phyloP scores from a whole-genome alignment of 805 yeast species.

The Myxozyma sirexii region DNA sequence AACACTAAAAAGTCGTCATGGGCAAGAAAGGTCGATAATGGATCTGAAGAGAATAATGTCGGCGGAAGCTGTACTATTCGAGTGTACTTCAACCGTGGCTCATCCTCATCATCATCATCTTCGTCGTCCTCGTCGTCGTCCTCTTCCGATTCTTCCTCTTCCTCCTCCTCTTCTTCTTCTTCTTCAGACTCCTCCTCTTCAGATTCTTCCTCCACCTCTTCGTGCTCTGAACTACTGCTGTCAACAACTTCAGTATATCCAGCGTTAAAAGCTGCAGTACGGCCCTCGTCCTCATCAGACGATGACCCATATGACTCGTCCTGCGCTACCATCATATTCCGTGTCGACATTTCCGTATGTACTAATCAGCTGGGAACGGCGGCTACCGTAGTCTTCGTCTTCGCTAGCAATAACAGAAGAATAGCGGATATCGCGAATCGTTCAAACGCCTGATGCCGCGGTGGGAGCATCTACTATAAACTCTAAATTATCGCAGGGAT shows the following conservation, averaged over 20 bases:
- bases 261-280: slow-evolving; percentile 21
- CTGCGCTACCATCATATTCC: slow-evolving; percentile 11
- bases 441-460: background rate
- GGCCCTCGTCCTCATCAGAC: slow-evolving; percentile 28
- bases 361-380: too few species aligned
- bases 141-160: slow-evolving; percentile 34
- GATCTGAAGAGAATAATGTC: slow-evolving; percentile 71
- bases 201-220: slow-evolving; percentile 2
- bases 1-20: slow-evolving; percentile 66
- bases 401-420: too few species aligned
- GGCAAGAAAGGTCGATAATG: slow-evolving; percentile 70
- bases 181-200: slow-evolving; percentile 18
- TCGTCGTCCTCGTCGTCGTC: slow-evolving; percentile 34
- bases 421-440: background rate
- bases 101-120: slow-evolving; percentile 48
- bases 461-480: background rate
- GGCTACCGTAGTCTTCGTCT: too few species aligned
- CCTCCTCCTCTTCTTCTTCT: slow-evolving; percentile 27
- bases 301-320: slow-evolving; percentile 29
- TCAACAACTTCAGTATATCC: slow-evolving; percentile 22
- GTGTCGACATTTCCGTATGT: slow-evolving; percentile 6
- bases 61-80: slow-evolving; percentile 69
- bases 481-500: slow-evolving; percentile 3
- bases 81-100: slow-evolving; percentile 73
- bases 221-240: slow-evolving; percentile 9